phyloP scores from a whole-genome alignment of 2,329 filamentous ascomycete genomes.

The Zasmidium cellare region DNA sequence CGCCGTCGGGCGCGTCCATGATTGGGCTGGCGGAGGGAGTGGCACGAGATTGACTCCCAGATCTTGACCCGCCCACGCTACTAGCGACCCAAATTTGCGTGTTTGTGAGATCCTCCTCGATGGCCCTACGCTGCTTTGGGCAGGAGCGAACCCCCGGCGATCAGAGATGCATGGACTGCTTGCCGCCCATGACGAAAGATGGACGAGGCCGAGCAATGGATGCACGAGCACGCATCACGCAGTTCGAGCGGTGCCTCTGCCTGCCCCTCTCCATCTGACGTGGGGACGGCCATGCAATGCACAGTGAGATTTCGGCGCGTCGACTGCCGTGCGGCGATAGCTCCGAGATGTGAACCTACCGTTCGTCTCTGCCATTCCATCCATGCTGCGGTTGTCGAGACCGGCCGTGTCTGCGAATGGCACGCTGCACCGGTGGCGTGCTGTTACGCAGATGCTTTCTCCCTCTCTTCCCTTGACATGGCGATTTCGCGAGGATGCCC shows the following conservation, averaged over 20 bases:
- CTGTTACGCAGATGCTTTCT: no score
- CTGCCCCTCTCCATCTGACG: background rate
- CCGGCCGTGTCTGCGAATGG: background rate
- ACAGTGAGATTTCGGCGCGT: background rate
- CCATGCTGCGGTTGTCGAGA: background rate
- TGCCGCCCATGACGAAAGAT: background rate
- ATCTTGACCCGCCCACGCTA: conserved; percentile 4
- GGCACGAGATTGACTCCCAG: conserved; percentile 9
- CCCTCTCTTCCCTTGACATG: no score
- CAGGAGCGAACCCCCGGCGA: background rate
- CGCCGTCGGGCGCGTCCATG: background rate
- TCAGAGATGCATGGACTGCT: background rate
- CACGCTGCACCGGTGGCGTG: background rate
- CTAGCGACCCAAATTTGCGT: background rate
- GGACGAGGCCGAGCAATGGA: background rate
- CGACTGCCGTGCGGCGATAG: background rate
- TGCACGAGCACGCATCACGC: no score
- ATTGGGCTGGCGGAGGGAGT: conserved; percentile 1
- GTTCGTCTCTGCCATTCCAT: background rate
- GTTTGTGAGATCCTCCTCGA: conserved; percentile 2
- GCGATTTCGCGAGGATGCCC: no score
- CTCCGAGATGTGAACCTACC: background rate
- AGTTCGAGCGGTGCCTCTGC: no score
- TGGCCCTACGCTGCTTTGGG: conserved; percentile 3
- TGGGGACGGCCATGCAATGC: background rate